Evolutionary conservation across 495 filamentous ascomycete genomes (phyloP).

Genomic region (Aspergillus ostianus): DNA sequence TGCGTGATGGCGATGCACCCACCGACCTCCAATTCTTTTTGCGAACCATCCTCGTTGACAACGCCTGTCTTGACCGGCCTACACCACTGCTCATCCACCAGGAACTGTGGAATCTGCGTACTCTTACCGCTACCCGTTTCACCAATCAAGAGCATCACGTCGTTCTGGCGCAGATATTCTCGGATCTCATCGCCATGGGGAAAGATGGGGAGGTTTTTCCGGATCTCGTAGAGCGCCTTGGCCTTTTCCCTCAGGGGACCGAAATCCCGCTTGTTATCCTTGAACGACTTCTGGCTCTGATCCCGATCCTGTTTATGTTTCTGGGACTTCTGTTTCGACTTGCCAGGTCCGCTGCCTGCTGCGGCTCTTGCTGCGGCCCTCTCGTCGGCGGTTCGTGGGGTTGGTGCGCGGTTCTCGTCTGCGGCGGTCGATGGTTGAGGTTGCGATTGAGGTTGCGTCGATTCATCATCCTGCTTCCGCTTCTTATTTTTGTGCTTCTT

Average conservation of each 20-base stretch:
- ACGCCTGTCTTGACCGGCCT: slow-evolving; percentile 53
- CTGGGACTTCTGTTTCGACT: slow-evolving; percentile 16
- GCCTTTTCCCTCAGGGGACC: slow-evolving; percentile 45
- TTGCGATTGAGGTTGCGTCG: slow-evolving; percentile 9
- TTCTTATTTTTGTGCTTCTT: slow-evolving; percentile 39
- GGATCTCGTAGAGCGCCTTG: slow-evolving; percentile 46
- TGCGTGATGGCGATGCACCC: slow-evolving; percentile 95
- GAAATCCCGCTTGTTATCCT: slow-evolving; percentile 23
- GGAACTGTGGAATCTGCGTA: slow-evolving; percentile 93
- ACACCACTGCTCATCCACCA: slow-evolving; percentile 79
- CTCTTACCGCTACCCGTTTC: slow-evolving; percentile 97
- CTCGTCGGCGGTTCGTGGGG: slow-evolving; percentile 7
- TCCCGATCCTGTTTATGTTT: slow-evolving; percentile 5
- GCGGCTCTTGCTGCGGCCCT: neutral
- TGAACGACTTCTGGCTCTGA: neutral
- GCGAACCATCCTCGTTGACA: slow-evolving; percentile 31
- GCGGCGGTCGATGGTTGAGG: slow-evolving; percentile 6
- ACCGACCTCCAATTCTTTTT: slow-evolving; percentile 60
- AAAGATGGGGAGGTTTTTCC: slow-evolving; percentile 80
- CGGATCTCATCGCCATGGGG: slow-evolving; percentile 67
- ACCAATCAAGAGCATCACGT: slow-evolving; percentile 84
- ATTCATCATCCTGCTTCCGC: slow-evolving; percentile 43
- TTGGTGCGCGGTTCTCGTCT: neutral
- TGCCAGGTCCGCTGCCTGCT: slow-evolving; percentile 8
- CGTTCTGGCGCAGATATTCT: slow-evolving; percentile 57